Percentiles rank a stretch among this genome's conserved stretches.
Conservation (phyloP, 495 filamentous ascomycete genomes). For the Neurospora sp. region DNA sequence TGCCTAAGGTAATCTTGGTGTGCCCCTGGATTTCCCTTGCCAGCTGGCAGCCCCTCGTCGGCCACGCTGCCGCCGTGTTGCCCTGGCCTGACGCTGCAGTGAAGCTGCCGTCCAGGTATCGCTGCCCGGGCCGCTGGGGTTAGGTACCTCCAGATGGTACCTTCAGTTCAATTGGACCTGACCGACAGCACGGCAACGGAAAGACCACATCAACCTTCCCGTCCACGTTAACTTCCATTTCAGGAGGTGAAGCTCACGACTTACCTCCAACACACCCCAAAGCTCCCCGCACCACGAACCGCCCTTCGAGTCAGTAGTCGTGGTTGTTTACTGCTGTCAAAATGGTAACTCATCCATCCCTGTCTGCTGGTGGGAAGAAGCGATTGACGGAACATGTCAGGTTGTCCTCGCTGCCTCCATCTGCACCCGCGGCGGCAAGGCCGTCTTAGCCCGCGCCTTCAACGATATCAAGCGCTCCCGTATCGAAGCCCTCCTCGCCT, state of each 20-base stretch:
- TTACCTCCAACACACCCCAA: neutral
- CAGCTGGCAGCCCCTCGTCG: slow-evolving; percentile 20
- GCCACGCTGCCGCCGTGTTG: neutral
- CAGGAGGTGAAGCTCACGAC: slow-evolving; percentile 15
- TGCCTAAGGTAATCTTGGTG: neutral
- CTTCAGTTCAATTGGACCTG: neutral
- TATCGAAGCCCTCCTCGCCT: slow-evolving; percentile 90
- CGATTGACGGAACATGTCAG: slow-evolving; percentile 24
- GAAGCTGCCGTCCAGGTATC: neutral
- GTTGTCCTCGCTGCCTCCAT: slow-evolving; percentile 98
- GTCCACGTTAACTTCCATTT: neutral
- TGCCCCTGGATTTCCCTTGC: slow-evolving; percentile 1
- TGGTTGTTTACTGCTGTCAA: slow-evolving; percentile 5
- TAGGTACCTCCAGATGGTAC: neutral
- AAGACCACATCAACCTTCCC: slow-evolving; percentile 20
- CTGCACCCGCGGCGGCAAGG: slow-evolving; percentile 95
- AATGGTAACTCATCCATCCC: slow-evolving; percentile 12
- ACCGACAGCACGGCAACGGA: slow-evolving; percentile 2
- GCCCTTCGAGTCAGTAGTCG: neutral
- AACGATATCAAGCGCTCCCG: slow-evolving; percentile 90
- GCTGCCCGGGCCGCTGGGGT: neutral
- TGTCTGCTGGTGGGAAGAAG: neutral
- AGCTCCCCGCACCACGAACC: neutral
- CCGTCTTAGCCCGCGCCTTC: slow-evolving; percentile 92
- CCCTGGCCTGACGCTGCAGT: neutral